Evolutionary conservation across 1,139 yeast genomes (phyloP).

Genomic region (Scheffersomyces cryptocercus): DNA sequence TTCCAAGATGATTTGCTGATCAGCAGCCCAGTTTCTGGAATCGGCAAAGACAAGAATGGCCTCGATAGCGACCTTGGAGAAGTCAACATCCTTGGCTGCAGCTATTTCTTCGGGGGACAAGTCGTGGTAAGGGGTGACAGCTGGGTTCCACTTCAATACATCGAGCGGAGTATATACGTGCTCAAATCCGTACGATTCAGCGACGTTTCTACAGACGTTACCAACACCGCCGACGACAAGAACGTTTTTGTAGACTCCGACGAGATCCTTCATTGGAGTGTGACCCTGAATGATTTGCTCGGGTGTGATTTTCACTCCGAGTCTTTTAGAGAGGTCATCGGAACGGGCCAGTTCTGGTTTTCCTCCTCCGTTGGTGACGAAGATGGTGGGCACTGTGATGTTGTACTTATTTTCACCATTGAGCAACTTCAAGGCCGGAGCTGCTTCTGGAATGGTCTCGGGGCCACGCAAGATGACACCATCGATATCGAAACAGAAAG

Average conservation of each 20-base stretch:
- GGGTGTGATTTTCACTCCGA: constrained; percentile 60
- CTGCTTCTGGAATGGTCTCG: constrained; percentile 75
- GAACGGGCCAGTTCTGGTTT: constrained; percentile 75
- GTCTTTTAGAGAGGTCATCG: constrained; percentile 60
- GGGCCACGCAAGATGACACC: constrained; percentile 84
- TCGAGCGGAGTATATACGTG: constrained; percentile 79
- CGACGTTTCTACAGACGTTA: constrained; percentile 77
- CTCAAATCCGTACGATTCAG: constrained; percentile 73
- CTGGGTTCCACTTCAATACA: constrained; percentile 81
- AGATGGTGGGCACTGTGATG: constrained; percentile 80
- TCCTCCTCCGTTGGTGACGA: constrained; percentile 90
- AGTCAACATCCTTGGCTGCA: constrained; percentile 62
- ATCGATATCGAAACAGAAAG: constrained; percentile 85
- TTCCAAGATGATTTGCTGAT: constrained; percentile 83
- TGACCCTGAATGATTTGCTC: constrained; percentile 88
- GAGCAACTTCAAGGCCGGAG: constrained; percentile 65
- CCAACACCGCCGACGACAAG: constrained; percentile 86
- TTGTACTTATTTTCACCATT: constrained; percentile 79
- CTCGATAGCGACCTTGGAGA: constrained; percentile 61
- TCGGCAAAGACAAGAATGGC: constrained; percentile 81
- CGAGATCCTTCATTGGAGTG: constrained; percentile 84
- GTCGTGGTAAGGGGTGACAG: constrained; percentile 78
- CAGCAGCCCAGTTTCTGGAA: constrained; percentile 87
- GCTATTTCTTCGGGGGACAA: constrained; percentile 67
- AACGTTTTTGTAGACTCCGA: constrained; percentile 64